Conservation (phyloP, 2,329 filamentous ascomycete species). For the Colletotrichum liriopes region DNA sequence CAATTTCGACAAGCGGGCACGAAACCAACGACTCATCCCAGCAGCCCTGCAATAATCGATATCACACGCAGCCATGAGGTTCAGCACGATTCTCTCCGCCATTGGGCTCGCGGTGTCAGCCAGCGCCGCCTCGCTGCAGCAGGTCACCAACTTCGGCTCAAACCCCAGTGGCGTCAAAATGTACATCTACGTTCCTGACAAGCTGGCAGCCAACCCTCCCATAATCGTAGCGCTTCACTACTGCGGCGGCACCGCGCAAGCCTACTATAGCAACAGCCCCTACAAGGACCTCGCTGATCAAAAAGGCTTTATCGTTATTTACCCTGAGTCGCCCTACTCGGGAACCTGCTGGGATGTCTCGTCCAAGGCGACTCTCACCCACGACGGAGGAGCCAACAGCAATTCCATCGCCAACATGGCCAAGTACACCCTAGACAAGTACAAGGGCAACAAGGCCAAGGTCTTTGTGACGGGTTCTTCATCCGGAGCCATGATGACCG, state of each 20-base stretch:
- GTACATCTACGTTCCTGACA: constrained; percentile 52
- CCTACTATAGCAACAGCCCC: constrained; percentile 65
- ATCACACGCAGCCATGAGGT: constrained; percentile 30
- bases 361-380: constrained; percentile 64
- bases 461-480: constrained; percentile 64
- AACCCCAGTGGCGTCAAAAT: constrained; percentile 50
- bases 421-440: constrained; percentile 62
- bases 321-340: constrained; percentile 58
- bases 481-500: constrained; percentile 43
- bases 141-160: constrained; percentile 49
- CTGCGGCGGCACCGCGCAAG: constrained; percentile 68
- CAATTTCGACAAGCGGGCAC: neutral
- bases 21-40: neutral
- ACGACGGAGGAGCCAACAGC: constrained; percentile 66
- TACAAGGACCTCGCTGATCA: constrained; percentile 69
- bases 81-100: constrained; percentile 37
- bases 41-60: neutral
- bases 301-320: constrained; percentile 70
- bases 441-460: constrained; percentile 62
- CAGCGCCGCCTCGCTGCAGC: constrained; percentile 47
- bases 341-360: constrained; percentile 74
- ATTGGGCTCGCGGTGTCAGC: constrained; percentile 44
- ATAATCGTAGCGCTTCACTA: constrained; percentile 71
- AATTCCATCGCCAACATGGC: constrained; percentile 70
- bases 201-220: constrained; percentile 56